These are phyloP conservation scores for Penicillium vulpinum DNA, from an alignment of 2,329 filamentous ascomycete species.

Conservation along the genomic window DNA sequence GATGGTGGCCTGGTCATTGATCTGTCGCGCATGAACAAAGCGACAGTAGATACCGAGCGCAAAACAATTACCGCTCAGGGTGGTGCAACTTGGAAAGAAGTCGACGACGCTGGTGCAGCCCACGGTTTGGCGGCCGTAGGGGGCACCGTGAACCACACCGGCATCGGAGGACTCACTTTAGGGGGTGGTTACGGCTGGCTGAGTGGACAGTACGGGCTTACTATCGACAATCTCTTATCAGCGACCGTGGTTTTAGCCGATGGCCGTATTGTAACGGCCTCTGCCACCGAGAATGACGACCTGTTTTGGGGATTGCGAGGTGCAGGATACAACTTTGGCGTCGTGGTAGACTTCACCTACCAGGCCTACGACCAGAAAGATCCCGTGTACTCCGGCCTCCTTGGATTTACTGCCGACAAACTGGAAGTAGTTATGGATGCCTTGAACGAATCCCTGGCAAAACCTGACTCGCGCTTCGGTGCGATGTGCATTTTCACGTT, in stretches of 20 bases:
- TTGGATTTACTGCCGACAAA: slow-evolving; percentile 27
- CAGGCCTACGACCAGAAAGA: slow-evolving; percentile 35
- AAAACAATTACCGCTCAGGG: slow-evolving; percentile 54
- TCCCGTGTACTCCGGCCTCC: slow-evolving; percentile 37
- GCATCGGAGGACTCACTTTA: slow-evolving; percentile 59
- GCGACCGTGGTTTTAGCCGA: slow-evolving; percentile 45
- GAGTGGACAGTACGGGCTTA: slow-evolving; percentile 55
- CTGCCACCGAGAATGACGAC: slow-evolving; percentile 47
- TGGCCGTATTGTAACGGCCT: slow-evolving; percentile 41
- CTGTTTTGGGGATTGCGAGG: slow-evolving; percentile 53
- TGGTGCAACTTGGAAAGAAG: slow-evolving; percentile 57
- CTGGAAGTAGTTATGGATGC: slow-evolving; percentile 25
- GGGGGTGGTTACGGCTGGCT: slow-evolving; percentile 62
- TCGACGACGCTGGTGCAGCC: slow-evolving; percentile 54
- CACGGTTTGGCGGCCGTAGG: slow-evolving; percentile 60
- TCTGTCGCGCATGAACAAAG: slow-evolving; percentile 53
- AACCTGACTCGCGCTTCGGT: slow-evolving; percentile 58
- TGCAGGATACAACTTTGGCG: slow-evolving; percentile 50
- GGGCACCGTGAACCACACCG: slow-evolving; percentile 63
- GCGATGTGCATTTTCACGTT: slow-evolving; percentile 32
- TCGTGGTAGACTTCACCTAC: slow-evolving; percentile 48
- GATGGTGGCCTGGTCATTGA: slow-evolving; percentile 60
- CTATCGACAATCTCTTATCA: slow-evolving; percentile 51
- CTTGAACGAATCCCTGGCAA: slow-evolving; percentile 51
- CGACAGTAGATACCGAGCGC: slow-evolving; percentile 49